Evolutionary conservation across 1,284 basidiomycete genomes (phyloP).

Genomic region (Microbotryum lychnidis-dioicae): DNA sequence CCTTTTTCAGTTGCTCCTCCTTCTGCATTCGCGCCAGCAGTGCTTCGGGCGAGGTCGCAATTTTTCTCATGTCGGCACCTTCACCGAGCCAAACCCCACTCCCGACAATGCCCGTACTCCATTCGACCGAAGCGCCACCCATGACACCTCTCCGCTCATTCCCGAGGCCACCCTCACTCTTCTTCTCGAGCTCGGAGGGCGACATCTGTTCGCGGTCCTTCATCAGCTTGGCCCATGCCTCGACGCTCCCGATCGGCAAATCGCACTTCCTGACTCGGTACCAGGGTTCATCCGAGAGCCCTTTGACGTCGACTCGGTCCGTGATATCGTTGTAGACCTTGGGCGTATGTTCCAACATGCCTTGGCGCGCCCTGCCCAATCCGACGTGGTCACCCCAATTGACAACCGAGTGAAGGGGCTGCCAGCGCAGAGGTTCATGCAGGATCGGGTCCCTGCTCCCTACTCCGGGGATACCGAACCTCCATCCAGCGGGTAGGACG

Average conservation of each 20-base stretch:
- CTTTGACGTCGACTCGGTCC: neutral
- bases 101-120: constrained; percentile 20
- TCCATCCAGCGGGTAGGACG: too few species aligned
- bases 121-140: constrained; percentile 17
- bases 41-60: neutral
- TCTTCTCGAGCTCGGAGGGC: neutral
- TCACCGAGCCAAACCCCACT: constrained; percentile 16
- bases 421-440: too few species aligned
- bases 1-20: neutral
- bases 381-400: constrained; percentile 17
- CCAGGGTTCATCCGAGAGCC: neutral
- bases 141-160: constrained; percentile 3
- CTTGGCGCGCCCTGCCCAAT: constrained; percentile 7
- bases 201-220: neutral
- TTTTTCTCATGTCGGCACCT: constrained; percentile 20
- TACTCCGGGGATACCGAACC: too few species aligned
- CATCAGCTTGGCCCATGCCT: neutral
- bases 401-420: neutral
- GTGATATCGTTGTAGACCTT: constrained; percentile 10
- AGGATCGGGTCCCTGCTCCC: too few species aligned
- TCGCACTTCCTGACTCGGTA: neutral
- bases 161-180: too few species aligned
- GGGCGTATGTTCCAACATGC: constrained; percentile 9
- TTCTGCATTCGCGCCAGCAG: neutral
- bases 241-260: neutral